Evolutionary conservation across 345 rosid genomes (phyloP).

Genomic region (Moringa oleifera): DNA sequence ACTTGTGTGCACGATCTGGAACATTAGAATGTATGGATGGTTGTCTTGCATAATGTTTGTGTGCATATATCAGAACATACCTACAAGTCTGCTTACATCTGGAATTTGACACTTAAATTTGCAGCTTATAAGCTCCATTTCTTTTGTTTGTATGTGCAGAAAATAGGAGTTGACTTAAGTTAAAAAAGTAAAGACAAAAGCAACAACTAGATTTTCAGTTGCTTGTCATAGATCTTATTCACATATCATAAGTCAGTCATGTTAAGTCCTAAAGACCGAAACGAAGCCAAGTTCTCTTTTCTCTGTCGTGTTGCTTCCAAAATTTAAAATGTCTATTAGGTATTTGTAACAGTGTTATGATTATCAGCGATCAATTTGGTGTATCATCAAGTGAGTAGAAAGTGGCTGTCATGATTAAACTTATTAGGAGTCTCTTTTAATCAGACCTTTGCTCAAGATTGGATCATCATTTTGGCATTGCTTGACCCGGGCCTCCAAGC

Average conservation of each 20-base stretch:
- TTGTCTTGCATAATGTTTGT: neutral
- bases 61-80: neutral
- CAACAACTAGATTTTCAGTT: neutral
- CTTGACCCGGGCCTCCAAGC: neutral
- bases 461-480: slow-evolving; percentile 9
- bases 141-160: neutral
- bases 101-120: neutral
- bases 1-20: neutral
- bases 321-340: too few relatives aligned
- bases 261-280: too few relatives aligned
- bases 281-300: too few relatives aligned
- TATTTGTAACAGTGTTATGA: too few relatives aligned
- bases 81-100: too few relatives aligned
- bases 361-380: too few relatives aligned
- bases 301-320: too few relatives aligned
- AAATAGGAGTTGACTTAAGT: neutral
- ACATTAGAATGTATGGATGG: neutral
- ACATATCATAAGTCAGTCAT: too few relatives aligned
- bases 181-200: too few relatives aligned
- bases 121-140: neutral
- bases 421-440: neutral
- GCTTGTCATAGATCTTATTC: neutral
- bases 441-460: neutral
- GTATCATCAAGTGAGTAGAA: neutral
- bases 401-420: neutral